Percentiles rank a stretch among this genome's conserved stretches.
Evolutionary conservation across 257 asterid genomes (phyloP).

Genomic region (Avicennia marina): DNA sequence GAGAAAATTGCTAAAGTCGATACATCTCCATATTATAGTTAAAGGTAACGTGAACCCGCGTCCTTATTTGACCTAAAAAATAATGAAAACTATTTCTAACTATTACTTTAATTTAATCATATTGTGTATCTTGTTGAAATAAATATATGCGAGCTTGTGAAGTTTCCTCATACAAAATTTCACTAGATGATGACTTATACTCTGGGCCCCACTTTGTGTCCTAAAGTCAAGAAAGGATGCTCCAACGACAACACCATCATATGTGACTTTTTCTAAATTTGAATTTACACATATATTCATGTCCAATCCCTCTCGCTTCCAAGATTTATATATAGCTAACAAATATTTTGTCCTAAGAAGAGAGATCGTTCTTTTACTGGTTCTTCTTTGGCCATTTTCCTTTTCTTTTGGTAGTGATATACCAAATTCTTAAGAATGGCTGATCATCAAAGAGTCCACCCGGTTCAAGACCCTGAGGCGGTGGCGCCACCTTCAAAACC

Average conservation of each 20-base stretch:
- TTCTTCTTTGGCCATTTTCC: no score
- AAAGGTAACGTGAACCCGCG: constrained; percentile 12
- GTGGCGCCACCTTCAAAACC: constrained; percentile 25
- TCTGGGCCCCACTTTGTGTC: constrained; percentile 28
- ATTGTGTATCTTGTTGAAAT: constrained; percentile 1
- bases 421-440: no score
- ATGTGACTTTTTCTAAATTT: constrained; percentile 17
- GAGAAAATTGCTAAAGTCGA: no score
- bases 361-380: background rate
- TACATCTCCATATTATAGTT: no score
- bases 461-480: constrained; percentile 48
- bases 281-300: constrained; percentile 10
- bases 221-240: constrained; percentile 37
- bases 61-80: constrained; percentile 14
- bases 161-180: background rate
- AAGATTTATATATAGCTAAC: constrained; percentile 36
- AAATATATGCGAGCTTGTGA: constrained; percentile 6
- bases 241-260: constrained; percentile 25
- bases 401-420: no score
- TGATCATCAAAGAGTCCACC: constrained; percentile 73
- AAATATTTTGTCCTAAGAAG: background rate
- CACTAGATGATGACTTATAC: constrained; percentile 22
- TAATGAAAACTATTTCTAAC: background rate
- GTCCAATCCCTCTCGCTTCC: constrained; percentile 2
- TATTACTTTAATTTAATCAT: constrained; percentile 4